A percentile compares a stretch with the other conserved stretches of the same genome.
Evolutionary conservation across 345 rosid species (phyloP).

Genomic region (Dovyalis caffra): DNA sequence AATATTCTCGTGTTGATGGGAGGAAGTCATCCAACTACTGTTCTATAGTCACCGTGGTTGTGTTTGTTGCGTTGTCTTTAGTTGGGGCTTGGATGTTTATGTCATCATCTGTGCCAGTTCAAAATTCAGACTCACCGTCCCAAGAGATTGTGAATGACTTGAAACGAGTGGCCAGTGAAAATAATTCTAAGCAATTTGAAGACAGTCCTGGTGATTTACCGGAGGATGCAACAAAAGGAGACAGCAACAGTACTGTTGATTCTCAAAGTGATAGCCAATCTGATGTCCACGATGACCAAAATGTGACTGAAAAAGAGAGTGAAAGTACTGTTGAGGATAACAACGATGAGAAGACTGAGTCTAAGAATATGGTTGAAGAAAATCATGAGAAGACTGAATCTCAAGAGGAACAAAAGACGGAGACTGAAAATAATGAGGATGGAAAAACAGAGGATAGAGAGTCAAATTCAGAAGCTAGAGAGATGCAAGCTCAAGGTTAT

Average conservation of each 20-base stretch:
- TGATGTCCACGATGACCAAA: constrained; percentile 18
- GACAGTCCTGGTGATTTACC: constrained; percentile 64
- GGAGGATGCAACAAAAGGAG: constrained; percentile 62
- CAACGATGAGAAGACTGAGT: constrained; percentile 12
- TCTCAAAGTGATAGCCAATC: constrained; percentile 10
- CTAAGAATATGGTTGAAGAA: constrained; percentile 13
- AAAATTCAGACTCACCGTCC: constrained; percentile 50
- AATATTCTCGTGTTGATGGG: constrained; percentile 70
- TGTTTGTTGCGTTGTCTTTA: constrained; percentile 84
- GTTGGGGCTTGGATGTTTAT: constrained; percentile 98
- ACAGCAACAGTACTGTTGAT: constrained; percentile 18
- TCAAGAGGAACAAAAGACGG: constrained; percentile 28
- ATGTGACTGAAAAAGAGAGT: constrained; percentile 15
- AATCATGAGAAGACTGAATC: constrained; percentile 24
- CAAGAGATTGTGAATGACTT: constrained; percentile 56
- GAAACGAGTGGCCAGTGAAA: constrained; percentile 34
- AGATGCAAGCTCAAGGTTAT: constrained; percentile 3
- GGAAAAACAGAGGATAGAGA: constrained; percentile 33
- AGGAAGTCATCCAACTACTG: constrained; percentile 70
- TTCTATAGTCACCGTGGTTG: constrained; percentile 70
- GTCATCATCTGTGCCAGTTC: constrained; percentile 67
- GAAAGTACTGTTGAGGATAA: constrained; percentile 18
- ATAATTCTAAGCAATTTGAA: constrained; percentile 40
- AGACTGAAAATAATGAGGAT: constrained; percentile 27
- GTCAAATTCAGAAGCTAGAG: constrained; percentile 23